Evolutionary conservation across 371 early-diverging fungal species (phyloP).

Genomic region (Mucor indicus): DNA sequence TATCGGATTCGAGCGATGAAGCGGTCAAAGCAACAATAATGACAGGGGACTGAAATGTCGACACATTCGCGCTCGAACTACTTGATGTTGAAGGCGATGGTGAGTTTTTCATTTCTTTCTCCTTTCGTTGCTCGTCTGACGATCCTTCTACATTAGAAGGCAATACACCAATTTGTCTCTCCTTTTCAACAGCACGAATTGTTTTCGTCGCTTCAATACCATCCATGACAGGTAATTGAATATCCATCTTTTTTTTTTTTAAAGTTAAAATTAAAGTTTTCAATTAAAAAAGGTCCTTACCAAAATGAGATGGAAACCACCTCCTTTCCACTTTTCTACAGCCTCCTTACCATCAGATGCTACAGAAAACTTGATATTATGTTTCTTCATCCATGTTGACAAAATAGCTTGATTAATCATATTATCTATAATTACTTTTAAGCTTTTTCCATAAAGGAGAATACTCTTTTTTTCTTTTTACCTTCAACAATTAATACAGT

Average conservation of each 20-base stretch:
- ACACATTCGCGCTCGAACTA: background rate
- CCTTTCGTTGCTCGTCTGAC: background rate
- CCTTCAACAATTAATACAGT: conserved; percentile 83
- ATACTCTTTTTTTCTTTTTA: too few species aligned
- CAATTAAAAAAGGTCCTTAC: conserved; percentile 34
- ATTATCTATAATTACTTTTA: too few species aligned
- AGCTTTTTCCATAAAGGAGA: too few species aligned
- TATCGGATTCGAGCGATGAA: conserved; percentile 70
- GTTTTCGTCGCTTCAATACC: conserved; percentile 77
- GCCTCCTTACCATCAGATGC: conserved; percentile 78
- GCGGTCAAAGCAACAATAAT: conserved; percentile 91
- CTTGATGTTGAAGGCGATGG: background rate
- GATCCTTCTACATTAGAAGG: conserved; percentile 6
- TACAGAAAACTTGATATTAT: conserved; percentile 66
- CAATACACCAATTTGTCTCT: conserved; percentile 60
- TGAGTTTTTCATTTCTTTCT: background rate
- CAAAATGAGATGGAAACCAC: conserved; percentile 74
- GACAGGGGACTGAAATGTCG: conserved; percentile 65
- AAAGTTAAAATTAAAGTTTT: background rate
- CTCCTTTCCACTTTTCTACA: conserved; percentile 68
- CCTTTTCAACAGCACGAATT: conserved; percentile 68
- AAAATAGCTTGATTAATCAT: conserved; percentile 75
- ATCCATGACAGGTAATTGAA: conserved; percentile 81
- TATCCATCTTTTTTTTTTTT: conserved; percentile 63
- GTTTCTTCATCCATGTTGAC: conserved; percentile 71